A percentile compares a stretch with the other conserved stretches of the same genome.
Conservation (phyloP, 495 filamentous ascomycete species). For the Neurospora sp. region DNA sequence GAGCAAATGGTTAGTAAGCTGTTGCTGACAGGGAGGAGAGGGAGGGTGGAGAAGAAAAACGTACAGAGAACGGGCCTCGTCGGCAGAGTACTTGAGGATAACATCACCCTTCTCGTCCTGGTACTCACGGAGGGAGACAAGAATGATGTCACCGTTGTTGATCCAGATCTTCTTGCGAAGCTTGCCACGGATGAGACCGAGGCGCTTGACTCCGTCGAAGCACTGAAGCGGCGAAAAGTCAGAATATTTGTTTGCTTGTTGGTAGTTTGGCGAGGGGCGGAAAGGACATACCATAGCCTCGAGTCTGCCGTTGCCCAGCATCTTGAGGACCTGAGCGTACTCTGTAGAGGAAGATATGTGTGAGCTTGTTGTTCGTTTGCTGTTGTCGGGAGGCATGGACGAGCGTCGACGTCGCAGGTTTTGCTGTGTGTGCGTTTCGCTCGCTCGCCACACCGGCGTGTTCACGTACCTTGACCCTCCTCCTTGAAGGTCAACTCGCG, state of each 20-base stretch:
- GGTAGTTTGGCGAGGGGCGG: neutral
- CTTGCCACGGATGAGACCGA: slow-evolving; percentile 86
- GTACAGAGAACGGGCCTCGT: slow-evolving; percentile 79
- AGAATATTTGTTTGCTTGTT: neutral
- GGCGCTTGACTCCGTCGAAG: slow-evolving; percentile 87
- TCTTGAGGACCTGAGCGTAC: slow-evolving; percentile 97
- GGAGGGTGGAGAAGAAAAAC: neutral
- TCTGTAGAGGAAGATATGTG: slow-evolving; percentile 38
- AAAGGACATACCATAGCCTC: slow-evolving; percentile 48
- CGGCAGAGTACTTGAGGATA: slow-evolving; percentile 96
- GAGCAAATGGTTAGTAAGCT: slow-evolving; percentile 3
- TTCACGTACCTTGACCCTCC: slow-evolving; percentile 71
- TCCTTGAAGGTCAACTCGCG: slow-evolving; percentile 97
- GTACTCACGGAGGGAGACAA: slow-evolving; percentile 93
- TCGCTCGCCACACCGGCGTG: slow-evolving; percentile 4
- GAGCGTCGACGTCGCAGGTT: neutral
- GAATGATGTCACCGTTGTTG: slow-evolving; percentile 98
- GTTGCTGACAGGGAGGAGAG: neutral
- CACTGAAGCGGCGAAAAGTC: slow-evolving; percentile 66
- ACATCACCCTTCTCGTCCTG: slow-evolving; percentile 99
- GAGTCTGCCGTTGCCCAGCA: slow-evolving; percentile 95
- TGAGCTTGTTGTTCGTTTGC: slow-evolving; percentile 12
- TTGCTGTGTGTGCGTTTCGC: neutral
- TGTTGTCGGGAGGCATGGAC: neutral
- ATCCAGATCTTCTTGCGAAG: slow-evolving; percentile 98